Conservation (phyloP, 1,284 basidiomycete species). For the Sporisorium graminicola region DNA sequence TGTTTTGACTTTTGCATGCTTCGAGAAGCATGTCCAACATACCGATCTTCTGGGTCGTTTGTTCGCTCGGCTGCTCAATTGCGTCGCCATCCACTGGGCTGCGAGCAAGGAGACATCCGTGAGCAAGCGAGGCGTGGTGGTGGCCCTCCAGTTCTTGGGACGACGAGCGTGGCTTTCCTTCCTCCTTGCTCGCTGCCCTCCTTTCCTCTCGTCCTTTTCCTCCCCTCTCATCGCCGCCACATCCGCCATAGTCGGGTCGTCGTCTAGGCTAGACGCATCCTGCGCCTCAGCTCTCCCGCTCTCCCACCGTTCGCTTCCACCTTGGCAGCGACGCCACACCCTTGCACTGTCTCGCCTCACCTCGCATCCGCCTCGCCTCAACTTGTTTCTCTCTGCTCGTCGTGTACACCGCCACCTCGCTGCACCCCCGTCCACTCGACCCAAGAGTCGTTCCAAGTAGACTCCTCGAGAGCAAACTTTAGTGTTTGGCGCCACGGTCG, state of each 20-base stretch:
- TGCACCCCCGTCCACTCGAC: neutral
- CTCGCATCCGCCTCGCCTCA: neutral
- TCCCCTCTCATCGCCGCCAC: neutral
- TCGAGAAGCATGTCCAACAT: neutral
- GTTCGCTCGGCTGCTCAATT: neutral
- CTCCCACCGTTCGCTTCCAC: neutral
- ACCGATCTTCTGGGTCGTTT: neutral
- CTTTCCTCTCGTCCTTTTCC: neutral
- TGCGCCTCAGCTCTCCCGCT: slow-evolving; percentile 5
- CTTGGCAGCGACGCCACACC: neutral
- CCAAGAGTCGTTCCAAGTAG: neutral
- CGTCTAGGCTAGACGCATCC: neutral
- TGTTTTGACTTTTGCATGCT: neutral
- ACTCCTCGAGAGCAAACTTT: neutral
- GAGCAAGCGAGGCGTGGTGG: no score
- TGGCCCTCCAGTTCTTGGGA: no score
- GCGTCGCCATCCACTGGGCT: neutral
- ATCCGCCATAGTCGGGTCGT: slow-evolving; percentile 1
- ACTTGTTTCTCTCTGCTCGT: neutral
- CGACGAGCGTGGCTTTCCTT: neutral
- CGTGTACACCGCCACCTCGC: neutral
- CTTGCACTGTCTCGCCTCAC: neutral
- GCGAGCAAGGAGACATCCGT: neutral
- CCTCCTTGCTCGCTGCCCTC: neutral
- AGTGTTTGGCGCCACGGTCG: no score